A percentile compares a stretch with the other conserved stretches of the same genome.
Conservation (phyloP, 495 filamentous ascomycete genomes). For the Aspergillus cristatus region DNA sequence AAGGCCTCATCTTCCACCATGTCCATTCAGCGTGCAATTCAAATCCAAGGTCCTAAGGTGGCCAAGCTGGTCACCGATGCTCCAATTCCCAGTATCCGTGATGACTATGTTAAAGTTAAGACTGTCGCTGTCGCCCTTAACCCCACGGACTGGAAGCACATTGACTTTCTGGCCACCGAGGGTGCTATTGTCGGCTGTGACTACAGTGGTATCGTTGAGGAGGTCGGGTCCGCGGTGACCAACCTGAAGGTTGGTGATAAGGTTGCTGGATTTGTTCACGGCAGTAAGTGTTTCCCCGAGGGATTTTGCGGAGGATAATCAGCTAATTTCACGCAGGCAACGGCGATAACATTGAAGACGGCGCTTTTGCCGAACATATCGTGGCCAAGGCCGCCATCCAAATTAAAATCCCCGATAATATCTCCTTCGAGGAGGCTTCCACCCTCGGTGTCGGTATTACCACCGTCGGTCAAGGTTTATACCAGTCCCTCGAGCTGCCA, state of each 20-base stretch:
- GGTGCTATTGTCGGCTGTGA: conserved; percentile 40
- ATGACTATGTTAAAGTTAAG: conserved; percentile 34
- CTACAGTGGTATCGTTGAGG: conserved; percentile 41
- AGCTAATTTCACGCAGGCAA: too few species aligned
- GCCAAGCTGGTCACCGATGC: conserved; percentile 4
- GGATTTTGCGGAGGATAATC: too few species aligned
- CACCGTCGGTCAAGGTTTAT: conserved; percentile 22
- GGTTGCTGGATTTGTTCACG: conserved; percentile 38
- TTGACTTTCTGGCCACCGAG: conserved; percentile 12
- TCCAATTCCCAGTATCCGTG: conserved; percentile 16
- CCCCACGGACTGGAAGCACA: conserved; percentile 45
- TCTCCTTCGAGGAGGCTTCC: conserved; percentile 39
- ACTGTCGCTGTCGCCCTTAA: conserved; percentile 38
- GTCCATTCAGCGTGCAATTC: too few species aligned
- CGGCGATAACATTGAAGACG: conserved; percentile 31
- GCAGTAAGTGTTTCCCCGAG: too few species aligned
- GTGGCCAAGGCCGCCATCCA: conserved; percentile 37
- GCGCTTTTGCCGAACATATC: conserved; percentile 42
- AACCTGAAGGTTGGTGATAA: conserved; percentile 33
- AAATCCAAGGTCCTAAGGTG: background rate
- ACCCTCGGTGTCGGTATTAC: conserved; percentile 42
- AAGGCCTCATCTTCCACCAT: too few species aligned
- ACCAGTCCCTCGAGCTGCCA: conserved; percentile 12
- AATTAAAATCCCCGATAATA: conserved; percentile 38
- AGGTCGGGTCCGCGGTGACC: conserved; percentile 32